Percentiles rank a stretch among this genome's conserved stretches.
Conservation (phyloP, 2,329 filamentous ascomycete species). For the Didymella lethalis region DNA sequence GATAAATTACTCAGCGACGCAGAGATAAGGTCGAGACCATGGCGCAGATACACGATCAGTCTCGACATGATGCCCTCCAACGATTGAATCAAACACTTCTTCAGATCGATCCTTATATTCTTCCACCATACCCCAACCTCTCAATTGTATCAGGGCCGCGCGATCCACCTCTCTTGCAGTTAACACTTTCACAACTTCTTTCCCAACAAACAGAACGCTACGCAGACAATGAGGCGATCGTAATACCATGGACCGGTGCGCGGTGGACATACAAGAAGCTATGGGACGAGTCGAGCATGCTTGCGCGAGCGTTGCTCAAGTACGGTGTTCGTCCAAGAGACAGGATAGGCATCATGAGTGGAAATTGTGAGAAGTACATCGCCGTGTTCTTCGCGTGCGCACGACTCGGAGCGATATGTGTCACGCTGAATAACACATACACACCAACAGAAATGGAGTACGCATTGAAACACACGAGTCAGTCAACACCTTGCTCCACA, state of each 20-base stretch:
- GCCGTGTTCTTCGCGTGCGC: slow-evolving; percentile 77
- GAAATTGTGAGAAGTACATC: slow-evolving; percentile 65
- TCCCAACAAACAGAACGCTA: slow-evolving; percentile 73
- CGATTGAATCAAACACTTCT: slow-evolving; percentile 50
- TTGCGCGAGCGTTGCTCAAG: slow-evolving; percentile 62
- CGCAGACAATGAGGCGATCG: slow-evolving; percentile 70
- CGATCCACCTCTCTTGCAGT: slow-evolving; percentile 72
- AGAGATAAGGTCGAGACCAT: slow-evolving; percentile 21
- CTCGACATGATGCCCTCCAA: slow-evolving; percentile 41
- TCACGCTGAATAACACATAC: slow-evolving; percentile 85
- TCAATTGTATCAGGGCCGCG: slow-evolving; percentile 73
- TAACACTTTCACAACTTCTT: slow-evolving; percentile 76
- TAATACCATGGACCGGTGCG: slow-evolving; percentile 78
- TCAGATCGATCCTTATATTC: slow-evolving; percentile 49
- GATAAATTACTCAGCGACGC: background rate
- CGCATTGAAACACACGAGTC: slow-evolving; percentile 74
- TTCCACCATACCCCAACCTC: slow-evolving; percentile 51
- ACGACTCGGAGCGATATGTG: slow-evolving; percentile 60
- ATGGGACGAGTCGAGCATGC: slow-evolving; percentile 49
- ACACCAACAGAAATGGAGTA: slow-evolving; percentile 76
- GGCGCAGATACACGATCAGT: slow-evolving; percentile 40
- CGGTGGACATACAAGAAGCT: slow-evolving; percentile 69
- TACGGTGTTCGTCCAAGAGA: slow-evolving; percentile 74
- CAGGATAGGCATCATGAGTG: slow-evolving; percentile 76
- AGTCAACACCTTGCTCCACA: slow-evolving; percentile 26